phyloP scores from a whole-genome alignment of 331 rosid genomes.

The Pyracantha coccinea region DNA sequence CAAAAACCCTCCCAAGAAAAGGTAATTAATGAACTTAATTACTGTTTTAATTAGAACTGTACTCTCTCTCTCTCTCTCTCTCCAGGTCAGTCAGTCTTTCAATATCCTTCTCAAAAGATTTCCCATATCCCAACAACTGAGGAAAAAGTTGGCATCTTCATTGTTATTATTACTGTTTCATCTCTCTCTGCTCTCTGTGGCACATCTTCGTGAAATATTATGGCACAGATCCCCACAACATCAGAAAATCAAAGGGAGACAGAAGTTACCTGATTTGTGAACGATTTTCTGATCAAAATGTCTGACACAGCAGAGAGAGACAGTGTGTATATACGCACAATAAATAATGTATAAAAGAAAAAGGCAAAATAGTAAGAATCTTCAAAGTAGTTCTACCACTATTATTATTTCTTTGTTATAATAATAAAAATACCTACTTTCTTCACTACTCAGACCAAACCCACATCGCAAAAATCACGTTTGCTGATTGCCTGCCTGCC shows the following conservation, averaged over 20 bases:
- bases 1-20: slow-evolving; percentile 57
- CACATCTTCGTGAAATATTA: slow-evolving; percentile 24
- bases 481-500: neutral
- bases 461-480: neutral
- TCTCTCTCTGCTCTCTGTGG: slow-evolving; percentile 12
- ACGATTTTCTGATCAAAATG: slow-evolving; percentile 59
- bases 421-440: slow-evolving; percentile 22
- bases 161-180: slow-evolving; percentile 26
- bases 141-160: slow-evolving; percentile 45
- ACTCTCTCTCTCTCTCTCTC: slow-evolving; percentile 19
- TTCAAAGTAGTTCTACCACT: slow-evolving; percentile 46
- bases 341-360: neutral
- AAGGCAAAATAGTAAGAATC: slow-evolving; percentile 58
- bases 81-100: neutral
- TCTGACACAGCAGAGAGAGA: slow-evolving; percentile 38
- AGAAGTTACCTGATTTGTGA: slow-evolving; percentile 73
- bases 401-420: slow-evolving; percentile 16
- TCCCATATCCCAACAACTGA: slow-evolving; percentile 5
- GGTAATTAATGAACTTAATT: slow-evolving; percentile 25
- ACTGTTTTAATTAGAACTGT: slow-evolving; percentile 16
- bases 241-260: slow-evolving; percentile 59
- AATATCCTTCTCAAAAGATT: slow-evolving; percentile 5
- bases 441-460: slow-evolving; percentile 13
- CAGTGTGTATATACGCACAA: slow-evolving; percentile 12
- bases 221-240: slow-evolving; percentile 59